These are phyloP conservation scores for Agrocybe pediades DNA, from an alignment of 768 basidiomycete genomes.

Conservation along the genomic window DNA sequence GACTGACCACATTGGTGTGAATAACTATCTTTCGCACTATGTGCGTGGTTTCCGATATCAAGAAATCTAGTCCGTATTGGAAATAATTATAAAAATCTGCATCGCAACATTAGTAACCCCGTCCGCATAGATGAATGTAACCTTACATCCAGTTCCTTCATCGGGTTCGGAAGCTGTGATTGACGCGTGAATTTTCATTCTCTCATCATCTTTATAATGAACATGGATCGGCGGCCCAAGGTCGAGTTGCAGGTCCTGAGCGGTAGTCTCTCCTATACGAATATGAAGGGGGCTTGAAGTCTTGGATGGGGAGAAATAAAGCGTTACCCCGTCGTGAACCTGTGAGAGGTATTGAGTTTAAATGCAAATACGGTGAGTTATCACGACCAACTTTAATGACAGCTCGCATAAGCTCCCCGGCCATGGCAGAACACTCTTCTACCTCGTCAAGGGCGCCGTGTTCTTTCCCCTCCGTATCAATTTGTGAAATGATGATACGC, in stretches of 20 bases:
- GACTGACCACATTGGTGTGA: conserved; percentile 83
- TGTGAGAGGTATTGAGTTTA: too few species aligned
- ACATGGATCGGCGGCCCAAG: conserved; percentile 76
- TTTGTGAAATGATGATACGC: conserved; percentile 73
- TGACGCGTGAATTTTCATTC: conserved; percentile 81
- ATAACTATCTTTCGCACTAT: conserved; percentile 82
- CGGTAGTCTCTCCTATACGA: conserved; percentile 72
- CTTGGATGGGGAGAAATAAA: conserved; percentile 65
- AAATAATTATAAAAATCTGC: conserved; percentile 95
- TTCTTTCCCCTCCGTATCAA: conserved; percentile 53
- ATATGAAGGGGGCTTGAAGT: conserved; percentile 52
- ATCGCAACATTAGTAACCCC: too few species aligned
- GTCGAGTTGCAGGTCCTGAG: conserved; percentile 79
- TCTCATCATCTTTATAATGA: conserved; percentile 87
- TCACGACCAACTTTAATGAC: conserved; percentile 58
- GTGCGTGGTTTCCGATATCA: conserved; percentile 73
- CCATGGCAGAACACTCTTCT: conserved; percentile 63
- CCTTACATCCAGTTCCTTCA: conserved; percentile 54
- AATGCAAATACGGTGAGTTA: background rate
- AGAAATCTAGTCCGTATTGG: conserved; percentile 86
- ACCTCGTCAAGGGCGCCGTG: conserved; percentile 78
- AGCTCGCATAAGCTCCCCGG: conserved; percentile 67
- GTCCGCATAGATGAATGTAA: background rate
- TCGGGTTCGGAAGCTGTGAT: conserved; percentile 35
- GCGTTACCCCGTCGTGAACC: conserved; percentile 73